Evolutionary conservation across 345 rosid genomes (phyloP).

Genomic region (Cochlearia excelsa): DNA sequence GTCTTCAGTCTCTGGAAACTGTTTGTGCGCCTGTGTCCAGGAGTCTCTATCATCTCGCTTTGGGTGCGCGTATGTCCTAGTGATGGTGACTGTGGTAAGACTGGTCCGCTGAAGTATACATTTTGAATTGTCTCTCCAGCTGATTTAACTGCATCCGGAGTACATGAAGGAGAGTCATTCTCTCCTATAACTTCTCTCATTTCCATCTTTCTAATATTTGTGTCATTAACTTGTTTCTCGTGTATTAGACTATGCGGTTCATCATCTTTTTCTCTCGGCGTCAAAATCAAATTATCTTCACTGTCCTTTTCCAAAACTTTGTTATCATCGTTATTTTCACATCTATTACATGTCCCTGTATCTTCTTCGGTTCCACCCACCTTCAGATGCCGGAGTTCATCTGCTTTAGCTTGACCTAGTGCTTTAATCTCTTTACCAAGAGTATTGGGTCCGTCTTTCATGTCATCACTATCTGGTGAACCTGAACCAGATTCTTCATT

Average conservation of each 20-base stretch:
- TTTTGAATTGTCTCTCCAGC: conserved; percentile 36
- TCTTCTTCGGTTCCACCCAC: conserved; percentile 20
- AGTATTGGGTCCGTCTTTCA: conserved; percentile 7
- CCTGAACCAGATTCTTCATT: conserved; percentile 21
- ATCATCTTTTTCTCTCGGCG: conserved; percentile 19
- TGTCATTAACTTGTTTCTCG: conserved; percentile 33
- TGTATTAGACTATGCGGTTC: conserved; percentile 14
- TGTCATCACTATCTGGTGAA: conserved; percentile 19
- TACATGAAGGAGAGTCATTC: conserved; percentile 33
- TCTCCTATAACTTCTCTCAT: conserved; percentile 48
- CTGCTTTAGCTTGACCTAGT: conserved; percentile 21
- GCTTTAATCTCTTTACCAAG: conserved; percentile 14
- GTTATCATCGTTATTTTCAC: conserved; percentile 21
- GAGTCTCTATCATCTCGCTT: conserved; percentile 49
- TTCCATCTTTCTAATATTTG: conserved; percentile 43
- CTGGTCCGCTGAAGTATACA: conserved; percentile 32
- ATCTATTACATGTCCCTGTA: conserved; percentile 5
- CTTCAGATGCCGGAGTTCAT: conserved; percentile 5
- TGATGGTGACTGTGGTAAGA: conserved; percentile 38
- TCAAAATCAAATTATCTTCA: conserved; percentile 24
- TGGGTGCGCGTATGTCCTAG: conserved; percentile 59
- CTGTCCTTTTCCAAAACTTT: conserved; percentile 8
- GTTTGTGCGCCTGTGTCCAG: conserved; percentile 49
- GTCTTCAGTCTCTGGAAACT: conserved; percentile 68
- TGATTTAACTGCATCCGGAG: conserved; percentile 22